phyloP scores from a whole-genome alignment of 768 basidiomycete genomes.

The Lyophyllum decastes region DNA sequence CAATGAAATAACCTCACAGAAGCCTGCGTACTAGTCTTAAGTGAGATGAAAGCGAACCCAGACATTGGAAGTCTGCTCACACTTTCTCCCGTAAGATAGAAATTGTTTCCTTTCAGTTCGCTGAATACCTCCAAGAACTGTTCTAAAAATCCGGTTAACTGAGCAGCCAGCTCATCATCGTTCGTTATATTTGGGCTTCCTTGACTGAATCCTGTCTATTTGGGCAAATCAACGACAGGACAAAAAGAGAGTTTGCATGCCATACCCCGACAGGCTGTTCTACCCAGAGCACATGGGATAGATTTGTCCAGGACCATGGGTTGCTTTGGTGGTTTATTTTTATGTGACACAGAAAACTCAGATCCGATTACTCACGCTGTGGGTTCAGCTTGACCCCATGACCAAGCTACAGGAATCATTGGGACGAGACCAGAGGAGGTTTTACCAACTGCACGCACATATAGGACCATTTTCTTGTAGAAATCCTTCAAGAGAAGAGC shows the following conservation, averaged over 20 bases:
- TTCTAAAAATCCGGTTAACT: constrained; percentile 53
- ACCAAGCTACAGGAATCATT: constrained; percentile 34
- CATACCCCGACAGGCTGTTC: constrained; percentile 72
- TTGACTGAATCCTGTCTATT: constrained; percentile 66
- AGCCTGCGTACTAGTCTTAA: constrained; percentile 61
- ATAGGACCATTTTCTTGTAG: constrained; percentile 69
- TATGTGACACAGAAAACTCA: not conserved
- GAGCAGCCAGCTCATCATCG: constrained; percentile 58
- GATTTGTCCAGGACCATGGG: constrained; percentile 69
- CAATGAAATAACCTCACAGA: constrained; percentile 43
- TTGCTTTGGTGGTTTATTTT: constrained; percentile 39
- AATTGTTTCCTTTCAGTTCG: constrained; percentile 68
- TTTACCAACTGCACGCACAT: constrained; percentile 33
- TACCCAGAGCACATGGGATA: constrained; percentile 66
- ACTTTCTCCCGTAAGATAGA: constrained; percentile 68
- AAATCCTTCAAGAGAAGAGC: constrained; percentile 66
- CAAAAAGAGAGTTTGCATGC: not conserved
- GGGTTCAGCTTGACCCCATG: constrained; percentile 48
- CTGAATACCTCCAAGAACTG: constrained; percentile 68
- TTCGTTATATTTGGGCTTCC: constrained; percentile 62
- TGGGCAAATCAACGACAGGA: not conserved
- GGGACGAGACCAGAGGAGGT: not conserved
- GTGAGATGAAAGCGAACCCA: not conserved
- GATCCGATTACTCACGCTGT: constrained; percentile 23
- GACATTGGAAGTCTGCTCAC: constrained; percentile 35